Evolutionary conservation across 768 basidiomycete species (phyloP).

Genomic region (Lentinula sp.): DNA sequence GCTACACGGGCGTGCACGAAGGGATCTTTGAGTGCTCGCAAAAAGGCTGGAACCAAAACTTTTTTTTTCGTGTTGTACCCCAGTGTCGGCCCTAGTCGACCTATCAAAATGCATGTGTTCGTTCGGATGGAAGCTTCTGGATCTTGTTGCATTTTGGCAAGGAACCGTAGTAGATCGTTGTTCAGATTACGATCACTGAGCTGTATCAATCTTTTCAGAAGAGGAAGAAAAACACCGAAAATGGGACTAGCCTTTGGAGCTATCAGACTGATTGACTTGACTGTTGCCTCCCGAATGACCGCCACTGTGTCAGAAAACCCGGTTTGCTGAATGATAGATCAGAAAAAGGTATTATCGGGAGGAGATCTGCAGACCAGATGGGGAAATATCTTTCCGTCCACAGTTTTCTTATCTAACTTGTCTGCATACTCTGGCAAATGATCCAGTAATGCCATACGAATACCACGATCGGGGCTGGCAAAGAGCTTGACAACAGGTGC

Average conservation of each 20-base stretch:
- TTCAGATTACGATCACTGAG: conserved; percentile 89
- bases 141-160: conserved; percentile 91
- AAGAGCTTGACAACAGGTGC: conserved; percentile 80
- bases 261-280: conserved; percentile 79
- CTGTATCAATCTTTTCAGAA: conserved; percentile 31
- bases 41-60: conserved; percentile 95
- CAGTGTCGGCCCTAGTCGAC: conserved; percentile 79
- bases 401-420: conserved; percentile 78
- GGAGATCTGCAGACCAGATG: conserved; percentile 57
- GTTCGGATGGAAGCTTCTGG: conserved; percentile 93
- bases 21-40: conserved; percentile 79
- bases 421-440: conserved; percentile 79
- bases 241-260: conserved; percentile 65
- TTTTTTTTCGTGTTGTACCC: conserved; percentile 90
- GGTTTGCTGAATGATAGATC: conserved; percentile 60
- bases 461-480: conserved; percentile 87
- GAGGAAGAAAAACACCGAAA: neutral
- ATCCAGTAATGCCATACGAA: conserved; percentile 90
- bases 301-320: conserved; percentile 95
- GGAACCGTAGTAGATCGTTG: conserved; percentile 88
- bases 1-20: conserved; percentile 94
- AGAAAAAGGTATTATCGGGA: neutral
- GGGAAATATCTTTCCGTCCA: conserved; percentile 89
- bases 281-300: conserved; percentile 89
- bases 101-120: conserved; percentile 94